Conservation (phyloP, 208 protist species). For the Naegleria fowleri region DNA sequence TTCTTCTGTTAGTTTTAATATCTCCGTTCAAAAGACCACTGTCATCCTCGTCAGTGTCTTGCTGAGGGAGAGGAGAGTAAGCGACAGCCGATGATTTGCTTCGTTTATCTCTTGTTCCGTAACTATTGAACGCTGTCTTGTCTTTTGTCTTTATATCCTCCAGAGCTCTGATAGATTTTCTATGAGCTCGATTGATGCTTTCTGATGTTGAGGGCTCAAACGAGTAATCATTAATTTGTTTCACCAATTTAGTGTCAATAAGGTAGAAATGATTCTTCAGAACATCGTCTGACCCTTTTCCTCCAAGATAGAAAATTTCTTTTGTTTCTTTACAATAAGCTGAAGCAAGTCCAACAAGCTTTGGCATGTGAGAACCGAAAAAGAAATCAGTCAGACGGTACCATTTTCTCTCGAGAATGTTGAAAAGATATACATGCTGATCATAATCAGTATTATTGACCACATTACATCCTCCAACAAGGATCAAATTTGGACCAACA, state of each 20-base stretch:
- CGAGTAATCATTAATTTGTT: not conserved
- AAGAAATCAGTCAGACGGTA: not conserved
- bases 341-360: not conserved
- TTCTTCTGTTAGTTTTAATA: not conserved
- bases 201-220: not conserved
- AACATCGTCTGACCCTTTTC: not conserved
- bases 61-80: not conserved
- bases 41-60: not conserved
- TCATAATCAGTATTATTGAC: not conserved
- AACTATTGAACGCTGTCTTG: not conserved
- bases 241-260: not conserved
- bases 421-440: not conserved
- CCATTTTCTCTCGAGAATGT: not conserved
- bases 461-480: not conserved
- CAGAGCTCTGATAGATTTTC: not conserved
- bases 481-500: not conserved
- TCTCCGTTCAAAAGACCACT: not conserved
- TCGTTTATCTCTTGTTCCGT: not conserved
- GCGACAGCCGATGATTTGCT: not conserved
- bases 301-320: slow-evolving; percentile 6
- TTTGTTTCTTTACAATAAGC: not conserved
- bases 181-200: not conserved
- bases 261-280: not conserved
- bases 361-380: slow-evolving; percentile 7
- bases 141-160: not conserved